Conservation (phyloP, 1,284 basidiomycete species). For the Anthracocystis walkeri region DNA sequence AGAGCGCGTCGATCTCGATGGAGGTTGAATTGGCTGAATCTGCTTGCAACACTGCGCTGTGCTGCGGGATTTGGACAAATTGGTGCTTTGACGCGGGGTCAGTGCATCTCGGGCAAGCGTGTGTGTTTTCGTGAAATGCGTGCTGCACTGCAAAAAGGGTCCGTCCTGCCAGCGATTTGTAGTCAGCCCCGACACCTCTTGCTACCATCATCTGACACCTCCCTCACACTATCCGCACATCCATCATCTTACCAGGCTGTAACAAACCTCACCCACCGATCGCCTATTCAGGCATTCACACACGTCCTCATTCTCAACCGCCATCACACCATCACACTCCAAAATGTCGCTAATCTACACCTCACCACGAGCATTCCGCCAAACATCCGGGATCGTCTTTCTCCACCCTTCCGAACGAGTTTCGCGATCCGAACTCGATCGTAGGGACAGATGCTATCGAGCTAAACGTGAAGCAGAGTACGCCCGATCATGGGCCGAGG, state of each 20-base stretch:
- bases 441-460: slow-evolving; percentile 55
- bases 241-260: neutral
- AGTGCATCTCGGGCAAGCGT: neutral
- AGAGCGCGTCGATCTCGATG: slow-evolving; percentile 25
- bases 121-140: too few relatives aligned
- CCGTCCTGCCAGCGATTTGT: too few relatives aligned
- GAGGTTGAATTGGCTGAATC: slow-evolving; percentile 7
- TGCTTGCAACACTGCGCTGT: neutral
- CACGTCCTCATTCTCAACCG: neutral
- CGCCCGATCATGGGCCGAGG: slow-evolving; percentile 57
- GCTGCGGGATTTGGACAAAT: neutral
- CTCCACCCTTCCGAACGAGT: slow-evolving; percentile 60
- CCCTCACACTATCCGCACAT: neutral
- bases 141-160: too few relatives aligned
- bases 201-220: too few relatives aligned
- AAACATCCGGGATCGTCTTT: slow-evolving; percentile 52
- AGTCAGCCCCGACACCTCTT: too few relatives aligned
- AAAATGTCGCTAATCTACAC: slow-evolving; percentile 38
- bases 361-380: slow-evolving; percentile 44
- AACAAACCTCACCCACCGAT: neutral
- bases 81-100: neutral
- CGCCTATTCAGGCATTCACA: neutral
- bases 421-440: slow-evolving; percentile 55
- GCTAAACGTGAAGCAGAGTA: slow-evolving; percentile 54
- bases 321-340: neutral